A percentile compares a stretch with the other conserved stretches of the same genome.
These are phyloP conservation scores for Auricularia sp. DNA, from an alignment of 768 basidiomycete genomes.

Conservation along the genomic window DNA sequence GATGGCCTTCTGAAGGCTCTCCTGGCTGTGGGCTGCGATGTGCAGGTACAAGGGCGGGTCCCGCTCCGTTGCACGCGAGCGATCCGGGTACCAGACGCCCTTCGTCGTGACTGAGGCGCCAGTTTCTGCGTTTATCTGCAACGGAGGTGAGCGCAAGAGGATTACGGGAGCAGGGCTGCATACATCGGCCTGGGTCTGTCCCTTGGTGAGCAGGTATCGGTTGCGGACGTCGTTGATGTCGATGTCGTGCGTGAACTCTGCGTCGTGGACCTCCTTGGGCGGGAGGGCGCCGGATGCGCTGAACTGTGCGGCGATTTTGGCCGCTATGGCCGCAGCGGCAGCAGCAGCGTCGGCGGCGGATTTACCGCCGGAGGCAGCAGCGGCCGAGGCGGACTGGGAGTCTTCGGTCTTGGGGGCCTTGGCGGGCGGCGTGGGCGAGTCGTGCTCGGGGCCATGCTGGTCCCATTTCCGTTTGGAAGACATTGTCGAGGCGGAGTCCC, in stretches of 20 bases:
- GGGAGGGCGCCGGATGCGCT: conserved; percentile 29
- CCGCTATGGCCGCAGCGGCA: conserved; percentile 78
- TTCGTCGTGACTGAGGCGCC: conserved; percentile 89
- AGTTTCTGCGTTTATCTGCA: conserved; percentile 82
- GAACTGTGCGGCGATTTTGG: conserved; percentile 89
- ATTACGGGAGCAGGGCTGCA: conserved; percentile 17
- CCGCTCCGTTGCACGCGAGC: conserved; percentile 79
- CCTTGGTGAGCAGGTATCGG: conserved; percentile 88
- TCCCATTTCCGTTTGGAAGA: conserved; percentile 81
- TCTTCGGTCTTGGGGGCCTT: conserved; percentile 42
- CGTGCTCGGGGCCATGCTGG: conserved; percentile 41
- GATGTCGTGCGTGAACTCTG: conserved; percentile 79
- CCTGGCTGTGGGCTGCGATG: conserved; percentile 65
- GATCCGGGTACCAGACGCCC: conserved; percentile 94
- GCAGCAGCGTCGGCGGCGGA: conserved; percentile 63
- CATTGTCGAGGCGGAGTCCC: conserved; percentile 12
- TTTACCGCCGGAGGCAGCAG: conserved; percentile 24
- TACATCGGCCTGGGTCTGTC: conserved; percentile 85
- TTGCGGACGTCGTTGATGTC: conserved; percentile 97
- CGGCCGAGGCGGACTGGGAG: conserved; percentile 5
- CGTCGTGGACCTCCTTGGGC: conserved; percentile 59
- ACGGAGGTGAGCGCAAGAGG: background rate
- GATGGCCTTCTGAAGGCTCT: conserved; percentile 54
- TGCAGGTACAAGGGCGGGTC: conserved; percentile 93
- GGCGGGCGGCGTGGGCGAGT: conserved; percentile 30